Conservation (phyloP, 768 basidiomycete genomes). For the Lentinula lateritia region DNA sequence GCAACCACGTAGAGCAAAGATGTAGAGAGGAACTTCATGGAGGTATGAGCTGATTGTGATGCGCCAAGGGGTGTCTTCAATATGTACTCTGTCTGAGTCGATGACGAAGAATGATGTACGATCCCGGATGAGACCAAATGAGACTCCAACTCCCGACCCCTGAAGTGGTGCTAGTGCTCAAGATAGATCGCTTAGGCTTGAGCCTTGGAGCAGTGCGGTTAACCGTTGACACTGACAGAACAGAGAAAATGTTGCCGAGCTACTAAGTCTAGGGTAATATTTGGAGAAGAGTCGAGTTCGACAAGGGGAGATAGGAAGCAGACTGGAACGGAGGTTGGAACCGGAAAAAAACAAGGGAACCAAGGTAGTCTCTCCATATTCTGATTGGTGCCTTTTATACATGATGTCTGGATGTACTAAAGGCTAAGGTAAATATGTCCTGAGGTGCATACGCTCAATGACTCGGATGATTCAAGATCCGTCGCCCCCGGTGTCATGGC, state of each 20-base stretch:
- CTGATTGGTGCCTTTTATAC: not conserved
- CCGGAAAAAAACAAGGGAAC: not conserved
- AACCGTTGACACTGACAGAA: not conserved
- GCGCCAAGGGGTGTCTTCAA: not conserved
- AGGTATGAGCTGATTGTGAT: not conserved
- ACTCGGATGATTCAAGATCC: not conserved
- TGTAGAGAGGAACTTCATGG: not conserved
- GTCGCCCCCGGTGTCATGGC: not conserved
- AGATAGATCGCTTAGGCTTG: not conserved
- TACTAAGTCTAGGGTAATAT: too few species aligned
- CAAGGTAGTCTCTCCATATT: not conserved
- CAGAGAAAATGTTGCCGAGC: too few species aligned
- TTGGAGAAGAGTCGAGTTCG: too few species aligned
- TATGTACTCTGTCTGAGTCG: not conserved
- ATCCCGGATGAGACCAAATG: not conserved
- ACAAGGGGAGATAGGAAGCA: not conserved
- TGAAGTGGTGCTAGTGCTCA: not conserved
- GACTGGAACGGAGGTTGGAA: not conserved
- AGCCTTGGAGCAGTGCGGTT: not conserved
- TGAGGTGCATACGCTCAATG: not conserved
- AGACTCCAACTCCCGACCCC: not conserved
- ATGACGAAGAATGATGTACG: not conserved
- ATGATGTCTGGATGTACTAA: not conserved
- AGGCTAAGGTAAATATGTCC: too few species aligned
- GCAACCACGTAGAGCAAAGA: not conserved